phyloP scores from a whole-genome alignment of 495 filamentous ascomycete species.

The Penicillium roqueforti region DNA sequence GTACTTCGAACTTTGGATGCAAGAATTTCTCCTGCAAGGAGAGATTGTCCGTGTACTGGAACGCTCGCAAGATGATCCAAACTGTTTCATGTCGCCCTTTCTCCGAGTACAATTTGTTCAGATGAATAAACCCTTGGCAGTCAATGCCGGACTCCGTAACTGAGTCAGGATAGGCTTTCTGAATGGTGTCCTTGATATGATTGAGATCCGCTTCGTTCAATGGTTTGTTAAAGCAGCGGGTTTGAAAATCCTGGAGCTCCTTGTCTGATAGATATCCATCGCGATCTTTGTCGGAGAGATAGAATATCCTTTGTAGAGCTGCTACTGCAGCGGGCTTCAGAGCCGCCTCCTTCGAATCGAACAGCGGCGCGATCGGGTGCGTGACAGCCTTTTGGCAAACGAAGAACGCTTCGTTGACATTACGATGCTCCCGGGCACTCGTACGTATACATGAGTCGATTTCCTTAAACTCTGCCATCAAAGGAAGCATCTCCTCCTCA shows the following conservation, averaged over 20 bases:
- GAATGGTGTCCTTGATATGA: slow-evolving; percentile 82
- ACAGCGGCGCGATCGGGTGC: slow-evolving; percentile 92
- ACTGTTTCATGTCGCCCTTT: slow-evolving; percentile 98
- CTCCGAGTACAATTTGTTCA: slow-evolving; percentile 95
- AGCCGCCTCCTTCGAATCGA: slow-evolving; percentile 86
- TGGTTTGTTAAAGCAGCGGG: slow-evolving; percentile 83
- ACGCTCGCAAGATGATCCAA: slow-evolving; percentile 93
- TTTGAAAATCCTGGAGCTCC: slow-evolving; percentile 87
- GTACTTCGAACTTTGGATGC: slow-evolving; percentile 92
- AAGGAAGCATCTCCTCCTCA: slow-evolving; percentile 95
- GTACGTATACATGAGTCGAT: slow-evolving; percentile 96
- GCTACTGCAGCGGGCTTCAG: slow-evolving; percentile 85
- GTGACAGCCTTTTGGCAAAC: slow-evolving; percentile 98
- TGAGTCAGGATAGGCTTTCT: slow-evolving; percentile 59
- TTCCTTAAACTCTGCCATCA: slow-evolving; percentile 98
- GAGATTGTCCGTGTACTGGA: slow-evolving; percentile 92
- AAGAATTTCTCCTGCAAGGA: slow-evolving; percentile 86
- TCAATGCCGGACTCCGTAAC: slow-evolving; percentile 70
- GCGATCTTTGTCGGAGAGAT: slow-evolving; percentile 91
- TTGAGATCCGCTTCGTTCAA: slow-evolving; percentile 72
- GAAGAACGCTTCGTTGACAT: slow-evolving; percentile 96
- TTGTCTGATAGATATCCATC: slow-evolving; percentile 90
- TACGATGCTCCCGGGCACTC: slow-evolving; percentile 89
- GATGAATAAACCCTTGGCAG: slow-evolving; percentile 72
- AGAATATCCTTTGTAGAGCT: slow-evolving; percentile 86